Percentiles rank a stretch among this genome's conserved stretches.
phyloP scores from a whole-genome alignment of 495 filamentous ascomycete species.

The Aspergillus nanangensis region DNA sequence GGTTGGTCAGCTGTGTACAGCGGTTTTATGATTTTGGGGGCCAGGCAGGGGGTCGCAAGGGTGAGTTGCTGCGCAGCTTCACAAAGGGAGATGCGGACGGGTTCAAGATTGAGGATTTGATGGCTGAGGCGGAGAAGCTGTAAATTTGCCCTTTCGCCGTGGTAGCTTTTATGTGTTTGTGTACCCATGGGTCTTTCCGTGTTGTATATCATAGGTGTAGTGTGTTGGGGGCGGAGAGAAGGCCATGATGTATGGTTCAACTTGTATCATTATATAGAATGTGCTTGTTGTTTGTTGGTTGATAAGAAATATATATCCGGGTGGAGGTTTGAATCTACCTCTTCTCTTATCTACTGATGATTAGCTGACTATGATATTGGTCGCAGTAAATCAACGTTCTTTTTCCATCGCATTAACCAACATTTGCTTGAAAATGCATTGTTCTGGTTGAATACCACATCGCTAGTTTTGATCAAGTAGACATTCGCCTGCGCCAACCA shows the following conservation, averaged over 20 bases:
- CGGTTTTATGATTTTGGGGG: slow-evolving; percentile 77
- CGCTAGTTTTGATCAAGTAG: too few species aligned
- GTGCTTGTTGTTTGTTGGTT: background rate
- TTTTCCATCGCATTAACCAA: too few species aligned
- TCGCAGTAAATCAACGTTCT: too few species aligned
- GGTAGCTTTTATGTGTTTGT: too few species aligned
- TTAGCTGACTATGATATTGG: too few species aligned
- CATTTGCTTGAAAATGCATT: too few species aligned
- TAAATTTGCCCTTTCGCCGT: slow-evolving; percentile 19
- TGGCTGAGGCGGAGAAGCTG: slow-evolving; percentile 81
- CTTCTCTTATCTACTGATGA: too few species aligned
- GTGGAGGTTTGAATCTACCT: too few species aligned
- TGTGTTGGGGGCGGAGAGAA: background rate
- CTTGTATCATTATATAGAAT: background rate
- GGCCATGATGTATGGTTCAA: background rate
- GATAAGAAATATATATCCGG: too few species aligned
- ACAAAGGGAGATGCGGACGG: slow-evolving; percentile 60
- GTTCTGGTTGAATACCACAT: too few species aligned
- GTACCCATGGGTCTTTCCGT: slow-evolving; percentile 1
- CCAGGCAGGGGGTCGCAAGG: slow-evolving; percentile 47
- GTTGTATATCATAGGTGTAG: background rate
- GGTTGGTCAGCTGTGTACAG: slow-evolving; percentile 91
- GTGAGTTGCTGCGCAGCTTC: slow-evolving; percentile 77
- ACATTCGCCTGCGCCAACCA: too few species aligned
- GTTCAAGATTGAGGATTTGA: slow-evolving; percentile 78